Evolutionary conservation across 129 eudicot species (phyloP).

Genomic region (Artemisia tridentata): DNA sequence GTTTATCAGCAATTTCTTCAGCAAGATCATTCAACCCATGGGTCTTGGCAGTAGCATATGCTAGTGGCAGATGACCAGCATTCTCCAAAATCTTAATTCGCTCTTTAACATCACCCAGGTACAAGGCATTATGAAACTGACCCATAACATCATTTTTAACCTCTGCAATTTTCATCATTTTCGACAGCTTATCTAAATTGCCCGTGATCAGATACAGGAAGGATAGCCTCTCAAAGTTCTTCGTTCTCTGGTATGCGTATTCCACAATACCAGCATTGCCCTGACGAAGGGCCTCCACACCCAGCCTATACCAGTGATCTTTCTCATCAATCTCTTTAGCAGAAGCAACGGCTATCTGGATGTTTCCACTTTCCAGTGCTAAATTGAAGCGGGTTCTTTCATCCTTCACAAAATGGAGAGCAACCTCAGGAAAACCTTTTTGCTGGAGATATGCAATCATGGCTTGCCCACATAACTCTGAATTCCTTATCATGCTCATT

Average conservation of each 20-base stretch:
- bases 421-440: constrained; percentile 80
- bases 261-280: constrained; percentile 79
- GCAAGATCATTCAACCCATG: constrained; percentile 57
- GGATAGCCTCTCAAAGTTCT: constrained; percentile 71
- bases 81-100: constrained; percentile 61
- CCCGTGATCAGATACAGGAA: constrained; percentile 67
- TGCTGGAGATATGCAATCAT: constrained; percentile 82
- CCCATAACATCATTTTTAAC: constrained; percentile 79
- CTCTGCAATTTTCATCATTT: constrained; percentile 79
- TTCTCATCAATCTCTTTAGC: constrained; percentile 76
- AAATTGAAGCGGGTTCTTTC: constrained; percentile 65
- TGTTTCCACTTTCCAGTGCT: constrained; percentile 76
- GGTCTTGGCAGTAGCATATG: constrained; percentile 59
- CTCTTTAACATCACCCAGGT: constrained; percentile 61
- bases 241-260: constrained; percentile 69
- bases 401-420: constrained; percentile 75
- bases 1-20: constrained; percentile 54
- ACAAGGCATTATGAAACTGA: constrained; percentile 70
- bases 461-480: constrained; percentile 80
- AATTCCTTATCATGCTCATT: constrained; percentile 73
- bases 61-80: constrained; percentile 74
- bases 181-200: constrained; percentile 62
- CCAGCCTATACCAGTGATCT: constrained; percentile 74
- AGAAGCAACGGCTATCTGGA: constrained; percentile 71
- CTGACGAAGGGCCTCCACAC: constrained; percentile 81